Evolutionary conservation across 768 basidiomycete genomes (phyloP).

Genomic region (Psilocybe subaeruginosa): DNA sequence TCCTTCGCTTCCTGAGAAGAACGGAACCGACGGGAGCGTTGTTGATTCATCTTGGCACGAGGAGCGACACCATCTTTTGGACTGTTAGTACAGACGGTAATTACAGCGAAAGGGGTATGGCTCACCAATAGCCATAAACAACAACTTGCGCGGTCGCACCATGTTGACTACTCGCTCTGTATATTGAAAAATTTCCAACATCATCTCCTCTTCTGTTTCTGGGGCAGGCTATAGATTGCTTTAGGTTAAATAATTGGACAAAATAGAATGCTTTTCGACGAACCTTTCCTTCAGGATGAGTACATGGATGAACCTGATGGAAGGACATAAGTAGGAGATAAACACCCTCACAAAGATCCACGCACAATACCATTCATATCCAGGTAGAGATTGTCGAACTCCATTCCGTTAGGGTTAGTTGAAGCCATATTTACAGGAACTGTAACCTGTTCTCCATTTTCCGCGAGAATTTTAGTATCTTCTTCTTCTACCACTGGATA

Average conservation of each 20-base stretch:
- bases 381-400: constrained; percentile 96
- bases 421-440: constrained; percentile 79
- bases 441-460: constrained; percentile 65
- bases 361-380: constrained; percentile 99
- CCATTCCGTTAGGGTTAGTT: constrained; percentile 93
- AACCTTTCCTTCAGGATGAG: constrained; percentile 96
- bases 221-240: constrained; percentile 73
- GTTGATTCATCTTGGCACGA: constrained; percentile 99
- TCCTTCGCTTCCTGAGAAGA: constrained; percentile 94
- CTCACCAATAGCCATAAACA: constrained; percentile 99
- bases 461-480: constrained; percentile 66
- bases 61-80: constrained; percentile 91
- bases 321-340: constrained; percentile 3
- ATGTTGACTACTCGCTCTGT: constrained; percentile 98
- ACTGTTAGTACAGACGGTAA: constrained; percentile 54
- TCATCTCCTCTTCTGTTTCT: constrained; percentile 99
- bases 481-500: constrained; percentile 85
- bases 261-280: constrained; percentile 16
- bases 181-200: constrained; percentile 96
- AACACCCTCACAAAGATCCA: constrained; percentile 13
- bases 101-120: constrained; percentile 93
- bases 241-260: background rate
- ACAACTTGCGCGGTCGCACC: constrained; percentile 90
- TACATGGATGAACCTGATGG: constrained; percentile 92
- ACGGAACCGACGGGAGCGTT: constrained; percentile 95